A percentile compares a stretch with the other conserved stretches of the same genome.
These are phyloP conservation scores for Psidium friedrichsthalianum DNA, from an alignment of 345 rosid genomes.

Conservation along the genomic window DNA sequence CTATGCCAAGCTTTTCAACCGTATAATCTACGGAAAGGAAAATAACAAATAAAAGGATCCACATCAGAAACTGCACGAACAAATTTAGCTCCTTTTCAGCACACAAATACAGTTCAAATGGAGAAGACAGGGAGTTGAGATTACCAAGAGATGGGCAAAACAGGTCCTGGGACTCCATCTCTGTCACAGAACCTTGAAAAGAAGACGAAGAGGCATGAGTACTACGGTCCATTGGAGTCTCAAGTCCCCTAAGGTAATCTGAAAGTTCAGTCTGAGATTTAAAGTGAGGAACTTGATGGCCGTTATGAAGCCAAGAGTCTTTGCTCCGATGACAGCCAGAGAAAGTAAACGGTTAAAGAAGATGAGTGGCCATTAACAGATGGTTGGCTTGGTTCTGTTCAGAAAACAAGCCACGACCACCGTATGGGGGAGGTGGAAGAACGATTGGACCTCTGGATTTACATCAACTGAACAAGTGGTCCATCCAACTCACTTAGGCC, in stretches of 20 bases:
- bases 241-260: neutral
- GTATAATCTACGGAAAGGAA: slow-evolving; percentile 36
- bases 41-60: neutral
- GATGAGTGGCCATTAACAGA: neutral
- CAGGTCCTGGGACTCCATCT: slow-evolving; percentile 40
- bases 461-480: neutral
- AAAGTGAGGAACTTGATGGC: neutral
- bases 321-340: neutral
- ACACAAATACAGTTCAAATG: neutral
- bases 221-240: neutral
- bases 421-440: neutral
- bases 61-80: neutral
- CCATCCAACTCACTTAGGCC: neutral
- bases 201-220: neutral
- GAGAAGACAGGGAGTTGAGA: neutral
- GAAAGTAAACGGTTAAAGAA: neutral
- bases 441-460: neutral
- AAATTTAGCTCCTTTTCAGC: neutral
- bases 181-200: slow-evolving; percentile 1
- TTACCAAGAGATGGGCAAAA: slow-evolving; percentile 36
- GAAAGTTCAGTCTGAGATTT: neutral
- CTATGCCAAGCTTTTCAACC: slow-evolving; percentile 62
- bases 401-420: neutral
- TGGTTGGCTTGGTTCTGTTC: neutral
- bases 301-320: neutral